Evolutionary conservation across 2,329 filamentous ascomycete species (phyloP), one percentile per base, ranked within the genome.

Genomic region (Colletotrichum simmondsii): DNA sequence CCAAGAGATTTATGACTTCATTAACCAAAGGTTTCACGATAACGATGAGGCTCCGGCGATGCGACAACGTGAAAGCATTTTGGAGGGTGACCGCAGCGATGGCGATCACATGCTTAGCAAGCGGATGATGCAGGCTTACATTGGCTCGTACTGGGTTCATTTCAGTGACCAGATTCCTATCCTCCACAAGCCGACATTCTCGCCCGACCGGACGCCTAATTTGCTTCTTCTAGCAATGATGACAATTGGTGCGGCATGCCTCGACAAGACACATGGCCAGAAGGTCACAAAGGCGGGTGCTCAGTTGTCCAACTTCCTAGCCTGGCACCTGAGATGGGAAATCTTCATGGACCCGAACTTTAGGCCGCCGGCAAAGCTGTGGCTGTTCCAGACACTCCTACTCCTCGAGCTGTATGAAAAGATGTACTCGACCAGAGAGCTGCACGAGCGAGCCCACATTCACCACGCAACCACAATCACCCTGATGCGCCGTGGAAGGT

Each of bases 391-490:
- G 81, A 92, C 96, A 1, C 85, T 98, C 64, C 86, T 98, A 5
- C 87, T 98, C 5, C 87, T 98, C 14, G 97, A 99, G 81, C 85
- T 98, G 0, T 98, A 97, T 78, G 97, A 99, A 84, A 99, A 99
- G 87, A 97, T 98, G 93, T 98, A 96, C 81, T 97, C 95, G 52
- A 98, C 96, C 0, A 90, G 95, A 75, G 92, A 94, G 71, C 86
- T 98, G 37, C 97, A 99, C 81, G 97, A 99, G 83, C 90, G 97
- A 76, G 96, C 96, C 1, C 96, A 98, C 77, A 98, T 98, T 58
- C 96, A 98, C 79, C 97, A 99, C 80, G 96, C 96, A 16, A 98
- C 96, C 0, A 98, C 95, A 0, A 91, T 99, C 75, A 98, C 95
- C 0, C 85, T 98, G 72, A 98, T 99, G 96, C 92, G 97, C 46